Percentiles rank a stretch among this genome's conserved stretches.
Evolutionary conservation across 169 alveolate genomes (phyloP).

Genomic region (Plasmodium gallinaceum): DNA sequence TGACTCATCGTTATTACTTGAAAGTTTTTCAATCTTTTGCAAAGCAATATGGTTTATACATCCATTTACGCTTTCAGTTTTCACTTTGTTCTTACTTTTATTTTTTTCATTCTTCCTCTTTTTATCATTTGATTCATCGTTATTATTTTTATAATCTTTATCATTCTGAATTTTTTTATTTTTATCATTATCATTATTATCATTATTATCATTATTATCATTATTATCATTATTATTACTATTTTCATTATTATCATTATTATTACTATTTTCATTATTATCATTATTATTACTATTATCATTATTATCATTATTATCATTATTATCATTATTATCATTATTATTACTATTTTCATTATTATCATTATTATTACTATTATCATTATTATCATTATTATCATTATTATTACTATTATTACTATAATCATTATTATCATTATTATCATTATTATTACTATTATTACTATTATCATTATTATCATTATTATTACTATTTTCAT

Average conservation of each 20-base stretch:
- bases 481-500: neutral
- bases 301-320: conserved; percentile 3
- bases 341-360: neutral
- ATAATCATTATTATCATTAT: neutral
- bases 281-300: conserved; percentile 5
- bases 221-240: neutral
- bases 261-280: neutral
- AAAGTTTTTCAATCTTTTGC: conserved; percentile 21
- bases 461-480: conserved; percentile 5
- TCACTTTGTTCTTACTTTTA: conserved; percentile 20
- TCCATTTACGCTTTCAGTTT: conserved; percentile 12
- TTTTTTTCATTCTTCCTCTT: conserved; percentile 3
- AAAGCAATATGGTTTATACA: neutral
- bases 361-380: neutral
- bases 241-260: conserved; percentile 16
- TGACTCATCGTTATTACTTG: conserved; percentile 32
- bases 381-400: neutral
- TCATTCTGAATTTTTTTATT: neutral
- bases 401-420: neutral
- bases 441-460: neutral
- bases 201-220: conserved; percentile 18
- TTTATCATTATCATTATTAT: conserved; percentile 14
- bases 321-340: neutral
- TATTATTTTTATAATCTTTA: conserved; percentile 22
- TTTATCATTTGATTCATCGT: neutral